phyloP scores from a whole-genome alignment of 768 basidiomycete species.

The Agrocybe chaxingu region DNA sequence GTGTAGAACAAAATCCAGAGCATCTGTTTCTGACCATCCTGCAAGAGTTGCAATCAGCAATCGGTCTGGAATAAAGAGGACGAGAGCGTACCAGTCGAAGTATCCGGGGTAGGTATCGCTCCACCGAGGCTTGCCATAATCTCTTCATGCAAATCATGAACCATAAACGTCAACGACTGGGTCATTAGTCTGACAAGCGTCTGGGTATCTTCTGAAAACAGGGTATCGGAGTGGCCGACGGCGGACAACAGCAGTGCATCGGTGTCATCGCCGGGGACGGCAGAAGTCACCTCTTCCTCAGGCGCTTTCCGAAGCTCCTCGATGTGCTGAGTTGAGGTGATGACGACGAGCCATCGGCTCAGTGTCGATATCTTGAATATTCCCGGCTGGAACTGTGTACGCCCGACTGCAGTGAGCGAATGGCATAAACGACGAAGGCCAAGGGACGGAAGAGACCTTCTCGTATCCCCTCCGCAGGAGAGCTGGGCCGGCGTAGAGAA shows the following conservation, averaged over 20 bases:
- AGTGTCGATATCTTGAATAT: conserved; percentile 26
- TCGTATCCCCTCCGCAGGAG: conserved; percentile 18
- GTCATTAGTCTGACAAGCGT: conserved; percentile 15
- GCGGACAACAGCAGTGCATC: not conserved
- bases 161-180: conserved; percentile 20
- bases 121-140: conserved; percentile 35
- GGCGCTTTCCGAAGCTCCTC: conserved; percentile 39
- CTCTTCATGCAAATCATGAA: conserved; percentile 43
- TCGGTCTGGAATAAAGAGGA: conserved; percentile 17
- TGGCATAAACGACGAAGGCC: not conserved
- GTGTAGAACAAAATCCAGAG: conserved; percentile 1
- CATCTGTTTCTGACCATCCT: conserved; percentile 17
- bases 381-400: conserved; percentile 10
- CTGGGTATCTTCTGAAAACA: not conserved
- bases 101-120: not conserved
- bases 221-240: conserved; percentile 6
- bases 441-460: conserved; percentile 12
- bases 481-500: conserved; percentile 7
- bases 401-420: not conserved
- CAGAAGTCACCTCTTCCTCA: conserved; percentile 34
- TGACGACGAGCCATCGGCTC: conserved; percentile 36
- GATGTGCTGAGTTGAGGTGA: conserved; percentile 24
- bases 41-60: conserved; percentile 24
- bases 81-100: not conserved
- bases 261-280: conserved; percentile 21